Evolutionary conservation across 2,329 filamentous ascomycete species (phyloP), one percentile per base, ranked within the genome.

Genomic region (Aureobasidium sp.): DNA sequence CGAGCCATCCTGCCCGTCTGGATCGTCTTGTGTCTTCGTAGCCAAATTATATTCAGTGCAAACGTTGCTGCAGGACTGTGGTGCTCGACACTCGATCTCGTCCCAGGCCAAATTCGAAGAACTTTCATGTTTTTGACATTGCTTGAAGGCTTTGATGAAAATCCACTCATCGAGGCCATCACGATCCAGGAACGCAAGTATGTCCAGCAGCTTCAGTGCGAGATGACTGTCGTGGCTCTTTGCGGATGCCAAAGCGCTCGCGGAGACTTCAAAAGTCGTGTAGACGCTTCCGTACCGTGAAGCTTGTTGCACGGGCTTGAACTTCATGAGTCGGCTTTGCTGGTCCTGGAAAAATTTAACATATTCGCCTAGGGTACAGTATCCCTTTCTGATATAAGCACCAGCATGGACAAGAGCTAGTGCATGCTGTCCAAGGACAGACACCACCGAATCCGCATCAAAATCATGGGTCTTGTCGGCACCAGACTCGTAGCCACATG

Each of bases 201-300:
- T 15, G 3, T n/a, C 4, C 1, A 51, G 49, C 1, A 51, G 21
- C 2, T 27, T 3, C 3, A 51, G 21, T 5, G 33, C 49, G 1
- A 51, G 21, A n/a, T 27, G 21, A 17, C 33, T 27, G 15, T 53
- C 31, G 5, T 37, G 25, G 7, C 31, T 57, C 35, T 60, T 5
- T 37, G 67, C 66, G 1, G 62, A 29, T 23, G 66, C 40, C 11
- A 74, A 61, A 17, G 64, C 58, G 1, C 65, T 60, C 8, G 68
- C 66, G 7, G 72, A 74, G 8, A 68, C 70, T 61, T 75, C 70
- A 54, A 75, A 74, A 0, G 69, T 74, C 2, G 69, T 65, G 47
- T 73, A 74, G 4, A 75, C 68, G 63, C 73, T 63, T 4, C 64
- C 25, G 64, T 75, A 73, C 21, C 69, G 67, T 33, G 72, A 73